Evolutionary conservation across 768 basidiomycete genomes (phyloP).

Genomic region (Amyloporia xantha): DNA sequence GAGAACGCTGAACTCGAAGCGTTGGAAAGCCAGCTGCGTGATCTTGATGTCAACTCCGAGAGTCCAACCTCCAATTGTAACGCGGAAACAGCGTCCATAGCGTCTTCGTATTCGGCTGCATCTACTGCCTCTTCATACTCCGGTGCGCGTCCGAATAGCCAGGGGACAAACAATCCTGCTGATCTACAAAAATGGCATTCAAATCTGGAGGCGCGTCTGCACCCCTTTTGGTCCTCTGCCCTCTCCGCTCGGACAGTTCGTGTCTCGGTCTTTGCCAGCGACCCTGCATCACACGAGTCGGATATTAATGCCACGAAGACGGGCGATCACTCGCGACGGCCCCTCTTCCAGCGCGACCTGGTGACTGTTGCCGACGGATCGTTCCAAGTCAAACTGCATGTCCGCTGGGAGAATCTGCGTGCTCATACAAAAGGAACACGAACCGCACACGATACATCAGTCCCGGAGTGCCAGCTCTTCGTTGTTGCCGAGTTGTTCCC

Average conservation of each 20-base stretch:
- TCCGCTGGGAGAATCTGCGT: conserved; percentile 67
- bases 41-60: conserved; percentile 23
- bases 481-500: conserved; percentile 46
- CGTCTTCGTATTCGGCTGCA: conserved; percentile 1
- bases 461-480: conserved; percentile 41
- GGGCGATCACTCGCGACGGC: conserved; percentile 27
- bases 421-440: conserved; percentile 51
- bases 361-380: conserved; percentile 62
- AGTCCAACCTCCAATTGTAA: conserved; percentile 7
- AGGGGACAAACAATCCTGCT: not conserved
- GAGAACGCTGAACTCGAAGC: conserved; percentile 52
- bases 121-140: conserved; percentile 4
- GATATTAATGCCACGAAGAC: conserved; percentile 20
- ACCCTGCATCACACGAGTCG: conserved; percentile 18
- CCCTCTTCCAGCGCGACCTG: conserved; percentile 46
- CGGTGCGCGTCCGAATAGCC: not conserved
- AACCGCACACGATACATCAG: conserved; percentile 50
- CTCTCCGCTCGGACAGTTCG: conserved; percentile 57
- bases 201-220: conserved; percentile 72
- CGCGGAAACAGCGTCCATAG: conserved; percentile 4
- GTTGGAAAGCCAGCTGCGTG: conserved; percentile 47
- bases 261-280: conserved; percentile 51
- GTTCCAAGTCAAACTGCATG: conserved; percentile 55
- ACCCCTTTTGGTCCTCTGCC: conserved; percentile 75
- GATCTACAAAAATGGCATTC: conserved; percentile 53